Evolutionary conservation across 2,329 filamentous ascomycete genomes (phyloP).

Genomic region (Acephala macrosclerotiorum): DNA sequence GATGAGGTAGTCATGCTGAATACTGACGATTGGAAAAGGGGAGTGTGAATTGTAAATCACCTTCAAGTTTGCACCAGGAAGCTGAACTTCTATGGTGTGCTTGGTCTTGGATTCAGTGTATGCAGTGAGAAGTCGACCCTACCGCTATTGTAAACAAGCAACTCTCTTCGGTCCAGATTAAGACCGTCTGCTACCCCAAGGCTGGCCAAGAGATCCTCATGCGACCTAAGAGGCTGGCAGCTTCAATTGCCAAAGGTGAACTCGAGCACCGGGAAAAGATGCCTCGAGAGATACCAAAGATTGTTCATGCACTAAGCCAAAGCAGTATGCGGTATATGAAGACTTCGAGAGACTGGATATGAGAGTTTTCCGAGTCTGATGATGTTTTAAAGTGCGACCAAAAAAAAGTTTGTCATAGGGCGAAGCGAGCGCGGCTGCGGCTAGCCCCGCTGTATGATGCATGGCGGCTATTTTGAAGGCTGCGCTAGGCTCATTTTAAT

Average conservation of each 20-base stretch:
- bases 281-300: not conserved
- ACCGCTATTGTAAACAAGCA: not conserved
- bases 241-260: not conserved
- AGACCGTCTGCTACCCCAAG: not conserved
- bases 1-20: slow-evolving; percentile 17
- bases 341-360: not conserved
- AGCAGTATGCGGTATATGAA: too few relatives aligned
- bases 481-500: not conserved
- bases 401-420: slow-evolving; percentile 2
- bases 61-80: not conserved
- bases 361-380: not conserved
- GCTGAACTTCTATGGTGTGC: not conserved
- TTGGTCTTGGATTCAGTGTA: not conserved
- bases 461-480: not conserved
- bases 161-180: not conserved
- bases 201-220: not conserved
- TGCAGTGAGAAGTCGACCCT: not conserved
- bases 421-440: not conserved
- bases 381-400: not conserved
- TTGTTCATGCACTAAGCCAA: too few relatives aligned
- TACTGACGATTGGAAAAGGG: not conserved
- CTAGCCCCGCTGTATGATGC: not conserved
- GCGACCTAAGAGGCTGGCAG: not conserved
- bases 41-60: slow-evolving; percentile 1
- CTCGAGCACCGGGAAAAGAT: not conserved